Evolutionary conservation across 768 basidiomycete genomes (phyloP).

Genomic region (Leccinum olivaceopallidum): DNA sequence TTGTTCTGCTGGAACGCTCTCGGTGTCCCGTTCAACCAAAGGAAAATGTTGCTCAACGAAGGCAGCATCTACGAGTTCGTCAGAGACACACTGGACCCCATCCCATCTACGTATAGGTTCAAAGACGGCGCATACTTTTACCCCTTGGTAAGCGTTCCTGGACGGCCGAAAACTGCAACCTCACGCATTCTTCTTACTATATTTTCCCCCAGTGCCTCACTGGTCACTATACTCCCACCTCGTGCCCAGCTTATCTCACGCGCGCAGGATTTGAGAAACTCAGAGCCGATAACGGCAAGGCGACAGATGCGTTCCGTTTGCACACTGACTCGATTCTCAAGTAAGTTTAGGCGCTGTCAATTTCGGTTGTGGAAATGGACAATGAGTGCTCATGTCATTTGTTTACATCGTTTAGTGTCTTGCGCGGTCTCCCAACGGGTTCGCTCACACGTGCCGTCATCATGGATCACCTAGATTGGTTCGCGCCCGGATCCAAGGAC

Average conservation of each 20-base stretch:
- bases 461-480: slow-evolving; percentile 74
- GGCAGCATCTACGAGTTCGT: slow-evolving; percentile 51
- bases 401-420: slow-evolving; percentile 35
- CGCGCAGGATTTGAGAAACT: slow-evolving; percentile 58
- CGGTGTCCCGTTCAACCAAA: slow-evolving; percentile 73
- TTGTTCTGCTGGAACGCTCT: slow-evolving; percentile 74
- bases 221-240: slow-evolving; percentile 57
- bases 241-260: slow-evolving; percentile 66
- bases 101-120: slow-evolving; percentile 47
- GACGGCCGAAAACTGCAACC: background rate
- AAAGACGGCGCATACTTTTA: slow-evolving; percentile 71
- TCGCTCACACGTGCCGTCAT: slow-evolving; percentile 64
- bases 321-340: slow-evolving; percentile 74
- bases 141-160: slow-evolving; percentile 41
- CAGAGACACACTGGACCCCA: slow-evolving; percentile 50
- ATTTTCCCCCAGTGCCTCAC: slow-evolving; percentile 35
- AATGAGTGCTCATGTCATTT: background rate
- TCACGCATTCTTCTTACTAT: slow-evolving; percentile 3
- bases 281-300: slow-evolving; percentile 44
- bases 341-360: slow-evolving; percentile 35
- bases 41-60: slow-evolving; percentile 57
- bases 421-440: slow-evolving; percentile 42
- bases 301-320: slow-evolving; percentile 57
- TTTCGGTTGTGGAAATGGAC: background rate
- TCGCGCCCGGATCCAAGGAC: slow-evolving; percentile 47